Base-by-base conservation (phyloP, 1,139 yeast species). In the Sugiyamaella grinbergsii region DNA sequence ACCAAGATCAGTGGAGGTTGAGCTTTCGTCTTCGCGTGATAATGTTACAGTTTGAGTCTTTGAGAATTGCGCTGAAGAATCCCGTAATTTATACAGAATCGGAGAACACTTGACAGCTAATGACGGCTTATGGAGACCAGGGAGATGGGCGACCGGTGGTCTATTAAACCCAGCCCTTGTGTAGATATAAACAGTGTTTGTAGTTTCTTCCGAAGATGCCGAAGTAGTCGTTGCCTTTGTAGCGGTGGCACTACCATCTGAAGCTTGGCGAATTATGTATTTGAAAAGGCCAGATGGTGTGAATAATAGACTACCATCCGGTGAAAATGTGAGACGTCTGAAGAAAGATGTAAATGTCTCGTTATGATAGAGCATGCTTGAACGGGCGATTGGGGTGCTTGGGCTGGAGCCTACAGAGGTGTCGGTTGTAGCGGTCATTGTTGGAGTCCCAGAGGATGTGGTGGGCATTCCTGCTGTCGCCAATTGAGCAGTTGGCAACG, bases 341-440 rank as follows among this genome's bases (percentile, higher is more conserved):
- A 93, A 93, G 65, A 94, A 93, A 1, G 96, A 85, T 51, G 89
- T 89, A 31, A 91, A 74, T 0, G 95, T 82, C 62, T 93, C 98
- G 54, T 91, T 82, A 62, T 89, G 94, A 63, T 85, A 90, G 20
- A 87, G 64, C 58, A 58, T 53, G 36, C 51, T 42, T 24, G 54
- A 43, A 7, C 54, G 41, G 16, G 51, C 43, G 16, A 42, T 16
- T 5, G 48, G 48, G 16, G 20, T 41, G 16, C 36, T 19, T 18
- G 51, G 53, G 19, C 57, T 45, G 36, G 53, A 49, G 31, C 58
- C 15, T 18, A 31, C 5, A n/a, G 42, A 33, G 15, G 18, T 24
- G 16, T 5, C 16, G 16, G 33, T n/a, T n/a, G 33, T 29, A 11
- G 33, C 16, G 16, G 33, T 29, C 6, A 7, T 29, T 6, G 16